phyloP scores from a whole-genome alignment of 352 stramenopile genomes.

The Phytophthora melonis region DNA sequence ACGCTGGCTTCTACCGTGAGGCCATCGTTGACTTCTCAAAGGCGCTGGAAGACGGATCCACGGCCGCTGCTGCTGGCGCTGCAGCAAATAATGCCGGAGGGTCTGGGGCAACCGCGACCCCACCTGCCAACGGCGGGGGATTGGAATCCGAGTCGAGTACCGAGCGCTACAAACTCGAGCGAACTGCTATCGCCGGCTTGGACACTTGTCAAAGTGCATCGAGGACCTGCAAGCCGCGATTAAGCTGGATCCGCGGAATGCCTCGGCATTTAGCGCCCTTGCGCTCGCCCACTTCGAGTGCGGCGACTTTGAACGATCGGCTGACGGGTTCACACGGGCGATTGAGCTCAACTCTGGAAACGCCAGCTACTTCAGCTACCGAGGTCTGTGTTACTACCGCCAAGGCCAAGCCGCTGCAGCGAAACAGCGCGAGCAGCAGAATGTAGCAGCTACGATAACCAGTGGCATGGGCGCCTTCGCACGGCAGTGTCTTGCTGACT shows the following conservation, averaged over 20 bases:
- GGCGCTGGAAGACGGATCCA: conserved; percentile 74
- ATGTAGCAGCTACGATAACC: conserved; percentile 12
- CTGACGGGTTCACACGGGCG: conserved; percentile 67
- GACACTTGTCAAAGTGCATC: conserved; percentile 71
- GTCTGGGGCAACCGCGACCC: background rate
- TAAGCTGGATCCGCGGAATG: conserved; percentile 74
- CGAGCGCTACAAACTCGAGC: conserved; percentile 72
- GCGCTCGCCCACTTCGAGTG: conserved; percentile 76
- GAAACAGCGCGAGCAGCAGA: conserved; percentile 18
- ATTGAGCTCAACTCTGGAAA: conserved; percentile 74
- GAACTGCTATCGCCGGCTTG: conserved; percentile 71
- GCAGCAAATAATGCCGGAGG: conserved; percentile 13
- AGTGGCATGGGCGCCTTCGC: conserved; percentile 41
- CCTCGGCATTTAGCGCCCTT: conserved; percentile 64
- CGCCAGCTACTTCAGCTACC: conserved; percentile 70
- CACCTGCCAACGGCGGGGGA: conserved; percentile 19
- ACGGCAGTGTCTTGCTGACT: conserved; percentile 69
- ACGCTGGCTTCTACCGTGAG: conserved; percentile 70
- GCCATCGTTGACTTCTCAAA: conserved; percentile 79
- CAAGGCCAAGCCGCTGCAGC: conserved; percentile 50
- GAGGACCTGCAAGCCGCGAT: conserved; percentile 78
- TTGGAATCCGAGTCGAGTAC: conserved; percentile 72
- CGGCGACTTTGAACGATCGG: conserved; percentile 58
- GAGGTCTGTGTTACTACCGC: conserved; percentile 75
- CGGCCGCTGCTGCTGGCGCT: conserved; percentile 6